Percentiles rank a stretch among this genome's conserved stretches.
Conservation (phyloP, 495 filamentous ascomycete species). For the Lasiosphaeriaceae sp. region DNA sequence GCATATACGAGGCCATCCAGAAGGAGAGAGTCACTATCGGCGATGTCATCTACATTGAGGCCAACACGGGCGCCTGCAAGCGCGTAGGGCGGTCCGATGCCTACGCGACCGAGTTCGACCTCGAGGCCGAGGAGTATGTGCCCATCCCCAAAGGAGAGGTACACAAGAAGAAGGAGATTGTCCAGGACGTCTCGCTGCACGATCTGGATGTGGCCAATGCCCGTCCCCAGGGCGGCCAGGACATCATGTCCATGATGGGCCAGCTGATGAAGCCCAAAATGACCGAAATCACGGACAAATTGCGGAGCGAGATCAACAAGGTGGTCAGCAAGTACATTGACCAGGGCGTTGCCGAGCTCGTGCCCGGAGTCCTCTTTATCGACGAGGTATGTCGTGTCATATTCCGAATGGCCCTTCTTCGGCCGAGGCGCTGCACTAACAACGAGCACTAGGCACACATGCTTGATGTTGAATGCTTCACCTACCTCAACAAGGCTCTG, state of each 20-base stretch:
- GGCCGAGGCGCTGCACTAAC: conserved; percentile 1
- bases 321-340: conserved; percentile 98
- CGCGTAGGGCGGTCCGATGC: conserved; percentile 91
- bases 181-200: conserved; percentile 97
- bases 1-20: conserved; percentile 98
- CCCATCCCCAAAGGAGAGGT: conserved; percentile 98
- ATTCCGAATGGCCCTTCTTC: neutral
- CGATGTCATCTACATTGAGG: conserved; percentile 98
- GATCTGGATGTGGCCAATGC: conserved; percentile 96
- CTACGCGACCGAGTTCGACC: conserved; percentile 96
- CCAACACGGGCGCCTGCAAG: conserved; percentile 96
- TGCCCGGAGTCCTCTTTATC: conserved; percentile 96
- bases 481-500: conserved; percentile 94
- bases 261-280: conserved; percentile 98
- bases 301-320: conserved; percentile 95
- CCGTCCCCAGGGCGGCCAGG: conserved; percentile 90
- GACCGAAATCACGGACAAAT: conserved; percentile 96
- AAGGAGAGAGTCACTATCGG: conserved; percentile 95
- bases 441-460: conserved; percentile 74
- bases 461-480: conserved; percentile 98
- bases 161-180: conserved; percentile 99
- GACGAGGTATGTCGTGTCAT: conserved; percentile 77
- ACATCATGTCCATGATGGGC: conserved; percentile 99
- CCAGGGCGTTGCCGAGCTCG: conserved; percentile 94
- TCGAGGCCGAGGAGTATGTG: conserved; percentile 97